Evolutionary conservation across 2,329 filamentous ascomycete genomes (phyloP).

Genomic region (Fusarium vanettenii): DNA sequence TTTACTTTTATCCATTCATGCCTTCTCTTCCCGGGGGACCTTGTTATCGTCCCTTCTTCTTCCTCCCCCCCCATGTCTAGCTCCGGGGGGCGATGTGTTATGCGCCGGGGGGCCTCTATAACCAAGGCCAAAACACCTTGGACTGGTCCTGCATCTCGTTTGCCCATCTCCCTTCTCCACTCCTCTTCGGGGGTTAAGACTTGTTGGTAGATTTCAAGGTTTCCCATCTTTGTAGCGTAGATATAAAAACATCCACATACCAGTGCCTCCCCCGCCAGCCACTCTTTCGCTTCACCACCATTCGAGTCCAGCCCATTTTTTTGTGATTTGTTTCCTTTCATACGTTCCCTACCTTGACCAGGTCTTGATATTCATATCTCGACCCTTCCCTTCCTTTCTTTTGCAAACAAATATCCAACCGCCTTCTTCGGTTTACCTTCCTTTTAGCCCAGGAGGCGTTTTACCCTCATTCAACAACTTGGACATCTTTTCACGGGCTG

Average conservation of each 20-base stretch:
- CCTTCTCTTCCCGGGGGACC: neutral
- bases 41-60: slow-evolving; percentile 1
- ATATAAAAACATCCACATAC: slow-evolving; percentile 33
- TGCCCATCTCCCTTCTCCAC: neutral
- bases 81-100: neutral
- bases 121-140: neutral
- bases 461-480: slow-evolving; percentile 25
- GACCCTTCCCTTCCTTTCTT: slow-evolving; percentile 20
- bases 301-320: slow-evolving; percentile 24
- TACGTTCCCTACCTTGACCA: slow-evolving; percentile 3
- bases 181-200: neutral
- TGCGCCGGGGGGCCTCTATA: slow-evolving; percentile 13
- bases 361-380: slow-evolving; percentile 26
- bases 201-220: neutral
- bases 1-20: slow-evolving; percentile 11
- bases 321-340: slow-evolving; percentile 18
- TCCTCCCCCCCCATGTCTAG: slow-evolving; percentile 4
- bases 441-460: slow-evolving; percentile 35
- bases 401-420: slow-evolving; percentile 6
- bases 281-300: neutral
- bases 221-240: slow-evolving; percentile 19
- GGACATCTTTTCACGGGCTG: neutral
- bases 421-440: slow-evolving; percentile 29
- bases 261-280: slow-evolving; percentile 17
- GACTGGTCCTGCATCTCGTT: slow-evolving; percentile 9